Evolutionary conservation across 768 basidiomycete genomes (phyloP), one percentile per base, ranked within the genome.

Genomic region (Leccinum incarnatum): DNA sequence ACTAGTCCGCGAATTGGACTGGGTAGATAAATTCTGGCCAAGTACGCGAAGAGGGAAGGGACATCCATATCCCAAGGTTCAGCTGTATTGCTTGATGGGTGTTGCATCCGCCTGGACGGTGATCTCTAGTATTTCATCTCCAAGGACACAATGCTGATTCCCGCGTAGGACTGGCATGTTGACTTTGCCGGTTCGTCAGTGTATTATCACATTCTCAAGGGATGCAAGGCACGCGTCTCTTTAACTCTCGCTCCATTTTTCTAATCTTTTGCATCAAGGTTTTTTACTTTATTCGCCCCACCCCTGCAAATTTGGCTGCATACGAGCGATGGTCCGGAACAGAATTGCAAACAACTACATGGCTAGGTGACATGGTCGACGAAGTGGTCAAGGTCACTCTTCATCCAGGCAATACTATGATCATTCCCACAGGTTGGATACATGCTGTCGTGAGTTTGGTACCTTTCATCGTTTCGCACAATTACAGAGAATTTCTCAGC

Each of bases 161-260:
- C 17, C 40, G 6, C 30, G 51, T 67, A 95, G 94, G 96, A 98
- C 69, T 98, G 95, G 97, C 96, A 99, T 68, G 79, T 98, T 59
- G 97, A 99, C 75, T 98, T 99, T 70, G 96, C 96, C 21, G 97
- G 95, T 1, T 95, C 92, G 2, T 96, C 91, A 1, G 96, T 95
- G n/a, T 98, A 96, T 73, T 98, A 98, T 68, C 95, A 98, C 65
- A 87, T 99, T 59, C 79, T 97, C 19, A 81, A 78, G 46, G 95
- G 95, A 27, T 81, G 85, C 56, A 97, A 94, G 83, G 95, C 87
- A 63, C 50, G 76, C 27, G 42, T 14, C 47, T 40, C 4, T 53
- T 53, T 19, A 2, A 17, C 21, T 17, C 7, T 25, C 9, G 29
- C 52, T 46, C 5, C 34, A 23, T 37, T 51, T 40, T 61, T 50